These are phyloP conservation scores for Trichosanthes cucumerina DNA, from an alignment of 306 rosid genomes.

Conservation along the genomic window DNA sequence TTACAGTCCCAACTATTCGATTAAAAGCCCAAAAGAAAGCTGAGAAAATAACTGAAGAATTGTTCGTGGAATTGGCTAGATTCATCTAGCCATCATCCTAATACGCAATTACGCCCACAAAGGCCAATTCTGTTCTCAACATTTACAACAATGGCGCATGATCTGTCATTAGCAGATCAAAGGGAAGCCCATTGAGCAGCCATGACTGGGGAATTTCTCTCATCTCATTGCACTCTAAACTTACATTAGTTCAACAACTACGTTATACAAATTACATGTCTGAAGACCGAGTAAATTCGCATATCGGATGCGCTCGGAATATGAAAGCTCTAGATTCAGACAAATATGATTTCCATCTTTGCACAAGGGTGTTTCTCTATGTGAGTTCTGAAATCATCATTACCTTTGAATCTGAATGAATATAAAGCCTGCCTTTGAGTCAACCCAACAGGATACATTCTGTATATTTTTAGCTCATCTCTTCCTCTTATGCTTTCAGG, in stretches of 20 bases:
- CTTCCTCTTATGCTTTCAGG: slow-evolving; percentile 72
- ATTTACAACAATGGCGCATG: background rate
- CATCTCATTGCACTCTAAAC: slow-evolving; percentile 2
- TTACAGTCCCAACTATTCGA: background rate
- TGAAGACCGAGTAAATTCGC: background rate
- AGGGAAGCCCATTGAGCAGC: background rate
- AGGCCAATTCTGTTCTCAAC: slow-evolving; percentile 2
- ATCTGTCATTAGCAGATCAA: background rate
- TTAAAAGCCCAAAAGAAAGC: background rate
- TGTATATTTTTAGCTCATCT: slow-evolving; percentile 47
- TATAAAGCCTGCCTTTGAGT: slow-evolving; percentile 87
- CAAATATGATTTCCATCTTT: slow-evolving; percentile 76
- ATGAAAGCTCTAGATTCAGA: slow-evolving; percentile 21
- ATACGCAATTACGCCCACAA: background rate
- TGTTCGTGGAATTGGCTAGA: background rate
- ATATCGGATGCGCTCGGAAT: slow-evolving; percentile 2
- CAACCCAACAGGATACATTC: slow-evolving; percentile 70
- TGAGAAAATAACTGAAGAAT: background rate
- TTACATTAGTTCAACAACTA: background rate
- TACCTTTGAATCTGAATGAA: slow-evolving; percentile 50
- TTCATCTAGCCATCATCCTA: background rate
- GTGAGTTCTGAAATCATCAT: slow-evolving; percentile 43
- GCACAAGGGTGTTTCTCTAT: slow-evolving; percentile 71
- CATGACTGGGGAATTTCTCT: background rate
- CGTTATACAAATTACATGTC: background rate